These are phyloP conservation scores for Trametes hirsuta DNA, from an alignment of 1,284 basidiomycete species.

Conservation along the genomic window DNA sequence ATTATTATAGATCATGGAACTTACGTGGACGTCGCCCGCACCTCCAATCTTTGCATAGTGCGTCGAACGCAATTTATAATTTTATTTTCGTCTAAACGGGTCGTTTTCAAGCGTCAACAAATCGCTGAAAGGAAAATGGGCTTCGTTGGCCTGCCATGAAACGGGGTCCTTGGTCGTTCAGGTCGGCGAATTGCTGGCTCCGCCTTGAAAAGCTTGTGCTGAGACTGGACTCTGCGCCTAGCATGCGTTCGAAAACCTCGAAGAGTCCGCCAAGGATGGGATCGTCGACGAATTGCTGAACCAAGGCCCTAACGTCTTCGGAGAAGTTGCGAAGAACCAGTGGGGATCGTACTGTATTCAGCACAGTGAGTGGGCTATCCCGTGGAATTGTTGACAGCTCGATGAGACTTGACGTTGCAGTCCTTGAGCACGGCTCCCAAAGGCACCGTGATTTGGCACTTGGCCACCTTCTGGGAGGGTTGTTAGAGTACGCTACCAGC, in stretches of 20 bases:
- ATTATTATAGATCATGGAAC: conserved; percentile 70
- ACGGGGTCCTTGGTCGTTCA: conserved; percentile 84
- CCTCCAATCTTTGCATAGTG: conserved; percentile 85
- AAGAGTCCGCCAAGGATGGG: conserved; percentile 78
- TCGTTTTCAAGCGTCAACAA: conserved; percentile 66
- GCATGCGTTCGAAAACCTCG: conserved; percentile 86
- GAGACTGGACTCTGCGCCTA: conserved; percentile 31
- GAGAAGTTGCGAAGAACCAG: conserved; percentile 80
- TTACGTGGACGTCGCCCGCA: conserved; percentile 80
- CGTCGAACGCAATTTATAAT: conserved; percentile 31
- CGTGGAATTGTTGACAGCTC: neutral
- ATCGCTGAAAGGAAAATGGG: conserved; percentile 83
- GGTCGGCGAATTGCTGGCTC: conserved; percentile 40
- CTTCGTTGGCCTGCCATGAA: conserved; percentile 84
- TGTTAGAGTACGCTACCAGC: conserved; percentile 76
- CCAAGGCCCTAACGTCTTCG: conserved; percentile 66
- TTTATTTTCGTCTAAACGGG: conserved; percentile 3
- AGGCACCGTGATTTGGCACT: conserved; percentile 73
- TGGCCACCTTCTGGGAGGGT: conserved; percentile 68
- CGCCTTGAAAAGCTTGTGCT: neutral
- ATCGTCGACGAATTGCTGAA: conserved; percentile 80
- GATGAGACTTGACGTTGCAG: conserved; percentile 38
- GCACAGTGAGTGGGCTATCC: conserved; percentile 58
- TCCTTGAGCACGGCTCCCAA: conserved; percentile 78
- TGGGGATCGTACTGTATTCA: conserved; percentile 87